phyloP scores from a whole-genome alignment of 2,329 filamentous ascomycete genomes.

The Trichoderma koningiopsis region DNA sequence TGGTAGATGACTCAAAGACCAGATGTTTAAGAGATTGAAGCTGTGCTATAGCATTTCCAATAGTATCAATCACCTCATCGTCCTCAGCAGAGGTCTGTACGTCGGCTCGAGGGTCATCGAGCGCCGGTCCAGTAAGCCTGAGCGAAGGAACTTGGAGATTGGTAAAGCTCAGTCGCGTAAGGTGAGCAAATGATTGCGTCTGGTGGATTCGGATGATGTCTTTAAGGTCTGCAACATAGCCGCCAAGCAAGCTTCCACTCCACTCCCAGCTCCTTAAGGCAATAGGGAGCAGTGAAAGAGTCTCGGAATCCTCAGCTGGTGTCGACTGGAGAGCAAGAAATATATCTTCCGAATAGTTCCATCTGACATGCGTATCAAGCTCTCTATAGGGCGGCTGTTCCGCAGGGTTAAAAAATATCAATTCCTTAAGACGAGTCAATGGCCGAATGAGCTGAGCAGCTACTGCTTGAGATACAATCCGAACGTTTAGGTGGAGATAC shows the following conservation, averaged over 20 bases:
- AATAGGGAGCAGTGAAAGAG: slow-evolving; percentile 39
- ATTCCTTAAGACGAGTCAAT: slow-evolving; percentile 66
- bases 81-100: slow-evolving; percentile 43
- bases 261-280: slow-evolving; percentile 61
- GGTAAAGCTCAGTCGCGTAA: slow-evolving; percentile 61
- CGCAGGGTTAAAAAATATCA: slow-evolving; percentile 71
- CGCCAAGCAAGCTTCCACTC: slow-evolving; percentile 58
- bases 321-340: slow-evolving; percentile 63
- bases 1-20: slow-evolving; percentile 72
- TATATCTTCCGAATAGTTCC: slow-evolving; percentile 68
- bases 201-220: slow-evolving; percentile 56
- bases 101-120: slow-evolving; percentile 37
- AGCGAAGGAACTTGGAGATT: slow-evolving; percentile 62
- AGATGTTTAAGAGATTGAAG: slow-evolving; percentile 68
- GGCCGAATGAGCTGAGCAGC: slow-evolving; percentile 60
- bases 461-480: slow-evolving; percentile 54
- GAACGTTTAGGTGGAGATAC: slow-evolving; percentile 69
- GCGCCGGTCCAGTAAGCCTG: slow-evolving; percentile 41
- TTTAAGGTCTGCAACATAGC: slow-evolving; percentile 49
- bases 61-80: slow-evolving; percentile 44
- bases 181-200: slow-evolving; percentile 55
- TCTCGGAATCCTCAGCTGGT: slow-evolving; percentile 47
- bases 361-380: slow-evolving; percentile 60
- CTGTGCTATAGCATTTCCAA: slow-evolving; percentile 39
- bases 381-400: slow-evolving; percentile 69